Base-by-base conservation (phyloP, 2,329 filamentous ascomycete species). In the Nemania diffusa region DNA sequence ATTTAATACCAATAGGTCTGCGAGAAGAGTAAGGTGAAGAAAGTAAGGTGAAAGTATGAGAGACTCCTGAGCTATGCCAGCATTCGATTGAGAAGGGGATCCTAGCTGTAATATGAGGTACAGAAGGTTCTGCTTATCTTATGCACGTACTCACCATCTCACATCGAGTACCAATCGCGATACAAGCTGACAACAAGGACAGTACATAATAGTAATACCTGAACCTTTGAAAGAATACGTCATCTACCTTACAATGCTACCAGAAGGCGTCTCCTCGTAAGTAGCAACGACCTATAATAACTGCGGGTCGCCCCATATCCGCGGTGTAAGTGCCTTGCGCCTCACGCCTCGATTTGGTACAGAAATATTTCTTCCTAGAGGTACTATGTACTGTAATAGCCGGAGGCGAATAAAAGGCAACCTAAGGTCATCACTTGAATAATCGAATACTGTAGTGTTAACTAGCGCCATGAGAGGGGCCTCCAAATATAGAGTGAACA, bases 1-100 rank as follows among this genome's bases (percentile, higher is more conserved):
- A 75, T 75, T 73, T 55, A 59, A 20, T 46, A 34, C n/a, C 9
- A 13, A 57, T 13, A 44, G n/a, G 22, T 3, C 5, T 13, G 20
- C 17, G 8, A 62, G 64, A 57, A 59, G 48, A 34, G n/a, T 15
- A 37, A 59, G 42, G 24, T 22, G 60, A 29, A 34, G 51, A 32
- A 26, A 15, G 46, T 32, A 56, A 37, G 48, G 22, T 22, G 24
- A 57, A 51, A 37, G 53, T 44, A 62, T 48, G 59, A 57, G 51
- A 34, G 58, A 51, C 24, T 40, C 53, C 48, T 8, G 53, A 62
- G 44, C n/a, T 32, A n/a, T 20, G 34, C 50, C 20, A n/a, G 24
- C 44, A 22, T 44, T 42, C 50, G 22, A 44, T 51, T n/a, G 65
- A 55, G 50, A 68, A 37, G 65, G 66, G 66, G 63, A 60, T 51